Evolutionary conservation across 1,284 basidiomycete genomes (phyloP).

Genomic region (Apiotrichum veenhuisii): DNA sequence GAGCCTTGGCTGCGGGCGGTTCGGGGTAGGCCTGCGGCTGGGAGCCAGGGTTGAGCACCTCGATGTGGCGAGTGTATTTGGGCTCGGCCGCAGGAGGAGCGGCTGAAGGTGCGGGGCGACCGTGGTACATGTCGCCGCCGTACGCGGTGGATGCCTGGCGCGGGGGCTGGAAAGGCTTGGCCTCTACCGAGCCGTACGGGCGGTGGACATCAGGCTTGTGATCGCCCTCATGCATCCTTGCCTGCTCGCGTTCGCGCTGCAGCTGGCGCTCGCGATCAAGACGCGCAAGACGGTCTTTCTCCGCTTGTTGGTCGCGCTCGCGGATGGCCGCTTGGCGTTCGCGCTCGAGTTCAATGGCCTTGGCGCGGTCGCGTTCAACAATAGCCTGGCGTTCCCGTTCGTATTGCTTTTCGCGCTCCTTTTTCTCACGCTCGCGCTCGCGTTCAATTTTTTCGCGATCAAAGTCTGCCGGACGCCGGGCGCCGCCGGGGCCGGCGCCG

Average conservation of each 20-base stretch:
- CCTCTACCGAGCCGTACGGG: conserved; percentile 15
- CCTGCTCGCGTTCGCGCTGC: conserved; percentile 11
- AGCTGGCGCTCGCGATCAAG: conserved; percentile 9
- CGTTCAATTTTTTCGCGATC: conserved; percentile 6
- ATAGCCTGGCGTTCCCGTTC: conserved; percentile 9
- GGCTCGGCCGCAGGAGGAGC: conserved; percentile 14
- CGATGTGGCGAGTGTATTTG: conserved; percentile 30
- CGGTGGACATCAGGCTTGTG: conserved; percentile 8
- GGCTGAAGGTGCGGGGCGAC: background rate
- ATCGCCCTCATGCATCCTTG: conserved; percentile 5
- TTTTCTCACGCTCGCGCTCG: conserved; percentile 3
- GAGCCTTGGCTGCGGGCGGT: background rate
- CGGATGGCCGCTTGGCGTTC: background rate
- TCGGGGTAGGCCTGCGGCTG: conserved; percentile 9
- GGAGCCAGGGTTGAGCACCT: conserved; percentile 34
- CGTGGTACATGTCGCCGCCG: conserved; percentile 16
- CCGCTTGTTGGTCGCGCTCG: conserved; percentile 6
- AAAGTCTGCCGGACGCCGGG: background rate
- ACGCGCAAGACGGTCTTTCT: conserved; percentile 7
- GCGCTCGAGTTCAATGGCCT: background rate
- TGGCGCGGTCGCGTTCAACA: background rate
- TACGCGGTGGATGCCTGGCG: conserved; percentile 18
- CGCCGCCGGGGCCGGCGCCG: background rate
- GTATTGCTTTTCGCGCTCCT: conserved; percentile 8
- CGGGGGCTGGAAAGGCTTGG: conserved; percentile 24